Evolutionary conservation across 2,329 filamentous ascomycete genomes (phyloP), one percentile per base, ranked within the genome.

Genomic region (Colletotrichum sp.): DNA sequence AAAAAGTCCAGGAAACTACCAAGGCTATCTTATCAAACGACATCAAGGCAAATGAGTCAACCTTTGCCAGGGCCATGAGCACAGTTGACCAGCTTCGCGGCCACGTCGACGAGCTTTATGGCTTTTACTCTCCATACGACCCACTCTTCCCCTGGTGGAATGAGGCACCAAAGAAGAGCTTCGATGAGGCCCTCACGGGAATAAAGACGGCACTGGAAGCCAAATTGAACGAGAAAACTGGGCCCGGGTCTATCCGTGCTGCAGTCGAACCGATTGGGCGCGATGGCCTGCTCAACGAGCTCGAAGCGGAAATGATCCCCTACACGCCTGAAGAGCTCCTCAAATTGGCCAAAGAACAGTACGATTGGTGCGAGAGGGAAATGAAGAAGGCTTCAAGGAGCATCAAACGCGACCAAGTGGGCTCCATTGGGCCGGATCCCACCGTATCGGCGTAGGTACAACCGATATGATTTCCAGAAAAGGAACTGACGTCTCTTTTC

Each of bases 61-160:
- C 82, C 18, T 79, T 70, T 10, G 64, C 59, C n/a, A 60, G 72
- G 7, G 74, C 74, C 13, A 82, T 84, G 59, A 83, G 84, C 30
- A 86, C 87, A 32, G 83, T 85, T 13, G 85, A 83, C 6, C 81
- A 86, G 30, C 80, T 92, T 6, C 81, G 83, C 0, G 67, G 39
- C 0, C 85, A 87, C 65, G 81, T 92, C 0, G 77, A 82, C 3
- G 89, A 92, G 77, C 87, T 87, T 79, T 87, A 85, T 70, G 74
- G 65, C 0, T 92, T 92, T 78, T 92, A 90, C 79, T 82, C 84
- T 34, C 87, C 86, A 4, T 92, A 92, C 77, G 89, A 92, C 76
- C 90, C 91, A 1, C 72, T 85, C 16, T 92, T 91, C 70, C 87
- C 89, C 57, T 92, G 89, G 89, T 92, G 91, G 91, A 85, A 87